Percentiles rank a stretch among this genome's conserved stretches.
Conservation (phyloP, 805 yeast genomes). For the Millerozyma acaciae region DNA sequence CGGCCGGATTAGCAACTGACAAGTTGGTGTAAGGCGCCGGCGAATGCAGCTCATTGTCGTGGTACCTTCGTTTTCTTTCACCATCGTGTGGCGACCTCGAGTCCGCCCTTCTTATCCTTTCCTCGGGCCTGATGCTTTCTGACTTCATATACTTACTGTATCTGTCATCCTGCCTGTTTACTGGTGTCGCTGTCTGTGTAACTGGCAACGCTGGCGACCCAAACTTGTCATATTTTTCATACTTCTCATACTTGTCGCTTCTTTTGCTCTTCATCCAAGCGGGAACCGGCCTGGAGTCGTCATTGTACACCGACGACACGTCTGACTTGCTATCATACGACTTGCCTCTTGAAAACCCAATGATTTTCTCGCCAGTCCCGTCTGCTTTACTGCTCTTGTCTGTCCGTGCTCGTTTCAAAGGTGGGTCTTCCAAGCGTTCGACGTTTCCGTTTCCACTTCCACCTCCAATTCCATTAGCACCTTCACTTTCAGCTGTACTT, state of each 20-base stretch:
- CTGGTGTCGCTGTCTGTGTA: constrained; percentile 1
- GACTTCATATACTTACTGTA: constrained; percentile 11
- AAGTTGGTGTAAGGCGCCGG: constrained; percentile 19
- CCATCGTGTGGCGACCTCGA: constrained; percentile 1
- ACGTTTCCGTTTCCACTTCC: too few species aligned
- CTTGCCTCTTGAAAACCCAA: constrained; percentile 22
- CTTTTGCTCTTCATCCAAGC: constrained; percentile 36
- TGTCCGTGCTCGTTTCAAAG: too few species aligned
- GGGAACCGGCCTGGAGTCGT: constrained; percentile 24
- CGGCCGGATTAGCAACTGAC: constrained; percentile 21
- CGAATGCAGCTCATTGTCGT: constrained; percentile 6
- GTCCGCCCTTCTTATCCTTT: constrained; percentile 5
- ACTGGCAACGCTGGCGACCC: constrained; percentile 19
- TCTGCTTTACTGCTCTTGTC: constrained; percentile 8
- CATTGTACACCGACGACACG: constrained; percentile 24
- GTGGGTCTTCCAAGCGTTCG: too few species aligned
- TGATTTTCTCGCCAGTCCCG: constrained; percentile 11
- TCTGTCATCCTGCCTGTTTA: constrained; percentile 7
- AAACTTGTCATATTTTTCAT: constrained; percentile 39
- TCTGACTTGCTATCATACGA: constrained; percentile 4
- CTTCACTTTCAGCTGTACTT: background rate
- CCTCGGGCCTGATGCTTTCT: constrained; percentile 1
- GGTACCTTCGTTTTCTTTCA: constrained; percentile 4
- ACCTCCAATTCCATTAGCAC: too few species aligned
- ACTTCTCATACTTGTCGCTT: constrained; percentile 36